Conservation (phyloP, 495 filamentous ascomycete species). For the Diplogelasinospora grovesii region DNA sequence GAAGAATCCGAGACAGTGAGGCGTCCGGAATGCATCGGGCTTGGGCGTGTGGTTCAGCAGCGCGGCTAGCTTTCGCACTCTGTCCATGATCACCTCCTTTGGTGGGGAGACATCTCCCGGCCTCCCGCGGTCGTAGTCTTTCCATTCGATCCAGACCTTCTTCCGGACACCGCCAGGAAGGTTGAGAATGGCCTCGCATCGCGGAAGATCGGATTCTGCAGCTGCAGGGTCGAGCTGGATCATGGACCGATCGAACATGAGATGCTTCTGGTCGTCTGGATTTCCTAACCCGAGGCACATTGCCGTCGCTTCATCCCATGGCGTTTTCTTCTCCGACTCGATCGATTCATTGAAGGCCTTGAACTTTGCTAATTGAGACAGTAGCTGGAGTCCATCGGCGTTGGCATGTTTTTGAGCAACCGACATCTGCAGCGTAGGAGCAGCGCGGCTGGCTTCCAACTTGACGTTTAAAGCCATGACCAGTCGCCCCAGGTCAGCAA, state of each 20-base stretch:
- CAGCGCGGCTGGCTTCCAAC: slow-evolving; percentile 17
- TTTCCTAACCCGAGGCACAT: slow-evolving; percentile 28
- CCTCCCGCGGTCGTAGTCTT: slow-evolving; percentile 34
- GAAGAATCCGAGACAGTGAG: slow-evolving; percentile 40
- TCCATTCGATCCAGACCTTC: slow-evolving; percentile 43
- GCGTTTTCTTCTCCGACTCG: slow-evolving; percentile 22
- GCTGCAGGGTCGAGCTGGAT: slow-evolving; percentile 19
- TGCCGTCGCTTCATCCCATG: slow-evolving; percentile 23
- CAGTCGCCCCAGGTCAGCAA: slow-evolving; percentile 32
- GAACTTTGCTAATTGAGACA: slow-evolving; percentile 40
- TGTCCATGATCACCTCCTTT: slow-evolving; percentile 29
- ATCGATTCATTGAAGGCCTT: slow-evolving; percentile 43
- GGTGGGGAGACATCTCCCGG: slow-evolving; percentile 25
- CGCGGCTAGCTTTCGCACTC: slow-evolving; percentile 32
- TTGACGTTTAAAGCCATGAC: slow-evolving; percentile 35
- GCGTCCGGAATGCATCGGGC: slow-evolving; percentile 36
- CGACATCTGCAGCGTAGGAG: slow-evolving; percentile 20
- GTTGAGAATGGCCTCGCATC: slow-evolving; percentile 30
- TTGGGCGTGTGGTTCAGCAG: slow-evolving; percentile 36
- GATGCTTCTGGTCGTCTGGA: slow-evolving; percentile 21
- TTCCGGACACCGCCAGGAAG: slow-evolving; percentile 18
- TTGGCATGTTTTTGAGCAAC: slow-evolving; percentile 24
- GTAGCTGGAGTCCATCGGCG: slow-evolving; percentile 25
- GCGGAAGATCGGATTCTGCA: slow-evolving; percentile 23
- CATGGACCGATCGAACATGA: slow-evolving; percentile 26